phyloP scores from a whole-genome alignment of 2,329 filamentous ascomycete genomes.

The Amphichorda felina region DNA sequence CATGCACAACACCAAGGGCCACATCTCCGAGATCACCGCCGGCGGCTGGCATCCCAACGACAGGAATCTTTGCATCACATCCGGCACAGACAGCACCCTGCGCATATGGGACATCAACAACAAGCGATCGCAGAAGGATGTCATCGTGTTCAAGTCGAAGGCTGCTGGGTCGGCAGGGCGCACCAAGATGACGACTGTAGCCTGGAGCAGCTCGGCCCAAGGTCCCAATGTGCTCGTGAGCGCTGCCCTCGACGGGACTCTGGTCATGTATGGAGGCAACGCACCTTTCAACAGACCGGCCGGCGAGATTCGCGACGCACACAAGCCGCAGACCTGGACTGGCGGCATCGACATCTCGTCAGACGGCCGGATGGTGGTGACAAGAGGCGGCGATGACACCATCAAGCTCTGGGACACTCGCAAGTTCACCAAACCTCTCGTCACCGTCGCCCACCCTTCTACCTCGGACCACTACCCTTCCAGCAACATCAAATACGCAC shows the following conservation, averaged over 20 bases:
- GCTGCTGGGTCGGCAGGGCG: slow-evolving; percentile 80
- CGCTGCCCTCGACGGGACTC: slow-evolving; percentile 75
- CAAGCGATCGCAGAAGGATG: slow-evolving; percentile 78
- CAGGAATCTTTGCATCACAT: slow-evolving; percentile 75
- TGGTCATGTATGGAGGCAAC: slow-evolving; percentile 87
- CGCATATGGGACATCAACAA: slow-evolving; percentile 96
- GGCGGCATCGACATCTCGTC: slow-evolving; percentile 82
- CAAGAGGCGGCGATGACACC: slow-evolving; percentile 77
- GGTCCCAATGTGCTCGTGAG: slow-evolving; percentile 73
- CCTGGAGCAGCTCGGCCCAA: slow-evolving; percentile 68
- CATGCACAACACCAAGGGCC: slow-evolving; percentile 95
- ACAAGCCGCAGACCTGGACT: slow-evolving; percentile 77
- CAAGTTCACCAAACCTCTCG: slow-evolving; percentile 86
- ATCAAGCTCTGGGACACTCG: slow-evolving; percentile 97
- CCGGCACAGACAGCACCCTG: slow-evolving; percentile 87
- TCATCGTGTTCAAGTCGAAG: slow-evolving; percentile 91
- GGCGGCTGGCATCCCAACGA: slow-evolving; percentile 87
- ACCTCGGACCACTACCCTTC: slow-evolving; percentile 76
- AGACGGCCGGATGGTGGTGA: slow-evolving; percentile 84
- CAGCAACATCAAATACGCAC: slow-evolving; percentile 81
- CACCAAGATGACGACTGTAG: slow-evolving; percentile 86
- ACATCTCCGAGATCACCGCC: slow-evolving; percentile 82
- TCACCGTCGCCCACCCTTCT: slow-evolving; percentile 65
- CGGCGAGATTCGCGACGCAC: slow-evolving; percentile 75
- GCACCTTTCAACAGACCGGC: slow-evolving; percentile 74